Evolutionary conservation across 352 stramenopile genomes (phyloP), one percentile per base, ranked within the genome.

Genomic region (Phytophthora ohioensis): DNA sequence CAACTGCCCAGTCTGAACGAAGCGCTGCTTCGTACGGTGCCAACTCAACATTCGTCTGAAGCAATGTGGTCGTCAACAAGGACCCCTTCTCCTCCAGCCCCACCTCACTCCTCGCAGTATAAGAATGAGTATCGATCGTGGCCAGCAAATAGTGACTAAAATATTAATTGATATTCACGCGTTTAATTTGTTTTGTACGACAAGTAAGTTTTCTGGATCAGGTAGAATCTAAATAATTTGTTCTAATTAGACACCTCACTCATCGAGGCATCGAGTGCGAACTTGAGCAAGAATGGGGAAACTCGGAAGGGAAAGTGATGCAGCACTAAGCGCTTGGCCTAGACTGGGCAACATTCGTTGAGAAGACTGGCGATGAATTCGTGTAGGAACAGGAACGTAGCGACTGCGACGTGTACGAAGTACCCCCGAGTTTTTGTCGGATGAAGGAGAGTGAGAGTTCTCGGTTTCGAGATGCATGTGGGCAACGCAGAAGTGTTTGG

Each of bases 401-500:
- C 64, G 56, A 61, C 41, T 73, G 13, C 57, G 64, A 2, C 69
- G 64, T 35, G 64, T 56, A 13, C 57, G 43, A 30, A 39, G 32
- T 21, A 39, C 42, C 38, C 46, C 53, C 45, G 38, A 30, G 21
- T 5, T 73, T 69, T 72, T 72, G 54, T 51, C 36, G 9, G 57
- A 48, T 5, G 47, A 67, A 8, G 55, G 41, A 6, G 52, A 13
- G 15, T 42, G 13, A 5, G 31, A 63, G 27, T 55, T 42, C 15
- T 57, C 48, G 6, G 57, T 59, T 31, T 84, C 80, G 46, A 82
- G 61, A 35, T 81, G 61, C 53, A 87, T 46, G 58, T 94, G 87
- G 2, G 80, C 76, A 42, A 90, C 78, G 31, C 88, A 92, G 48
- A 82, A 91, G 31, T 73, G 79, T 63, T 90, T 90, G 5, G 80